Percentiles rank a stretch among this genome's conserved stretches.
Conservation (phyloP, 192 early-diverging fungal genomes). For the Backusella morwellensis region DNA sequence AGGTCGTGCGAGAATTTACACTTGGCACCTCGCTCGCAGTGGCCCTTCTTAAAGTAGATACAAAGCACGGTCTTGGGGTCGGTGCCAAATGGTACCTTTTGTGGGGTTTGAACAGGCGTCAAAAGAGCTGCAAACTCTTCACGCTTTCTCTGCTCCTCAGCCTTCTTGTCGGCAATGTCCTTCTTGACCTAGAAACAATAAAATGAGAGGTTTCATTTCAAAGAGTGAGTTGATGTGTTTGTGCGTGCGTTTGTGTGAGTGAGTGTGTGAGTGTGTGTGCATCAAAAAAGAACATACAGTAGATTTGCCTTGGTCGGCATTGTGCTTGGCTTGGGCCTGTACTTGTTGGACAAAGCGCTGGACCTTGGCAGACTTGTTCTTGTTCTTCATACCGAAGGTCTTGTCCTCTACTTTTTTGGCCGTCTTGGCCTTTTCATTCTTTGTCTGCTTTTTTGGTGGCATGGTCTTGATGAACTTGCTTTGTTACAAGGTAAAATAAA, state of each 20-base stretch:
- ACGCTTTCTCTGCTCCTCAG: constrained; percentile 82
- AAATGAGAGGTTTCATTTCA: background rate
- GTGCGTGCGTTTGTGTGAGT: background rate
- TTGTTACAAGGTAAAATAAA: background rate
- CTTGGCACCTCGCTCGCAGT: constrained; percentile 85
- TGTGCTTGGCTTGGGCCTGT: constrained; percentile 71
- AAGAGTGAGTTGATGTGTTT: background rate
- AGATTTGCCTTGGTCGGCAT: background rate
- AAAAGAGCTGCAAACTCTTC: constrained; percentile 89
- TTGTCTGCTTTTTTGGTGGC: constrained; percentile 74
- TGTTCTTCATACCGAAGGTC: constrained; percentile 99
- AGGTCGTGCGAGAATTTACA: constrained; percentile 99
- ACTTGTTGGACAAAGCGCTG: constrained; percentile 89
- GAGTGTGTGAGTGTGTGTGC: background rate
- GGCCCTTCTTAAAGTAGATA: constrained; percentile 87
- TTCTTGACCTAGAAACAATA: constrained; percentile 40
- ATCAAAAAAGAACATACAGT: background rate
- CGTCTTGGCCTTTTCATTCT: constrained; percentile 65
- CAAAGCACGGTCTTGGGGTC: constrained; percentile 97
- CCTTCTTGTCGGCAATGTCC: constrained; percentile 73
- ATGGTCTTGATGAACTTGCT: constrained; percentile 38
- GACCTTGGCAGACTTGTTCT: constrained; percentile 95
- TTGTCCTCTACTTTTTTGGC: constrained; percentile 91
- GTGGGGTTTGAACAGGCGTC: constrained; percentile 78
- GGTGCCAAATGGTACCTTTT: constrained; percentile 98